Evolutionary conservation across 768 basidiomycete genomes (phyloP).

Genomic region (Termitomyces sp.): DNA sequence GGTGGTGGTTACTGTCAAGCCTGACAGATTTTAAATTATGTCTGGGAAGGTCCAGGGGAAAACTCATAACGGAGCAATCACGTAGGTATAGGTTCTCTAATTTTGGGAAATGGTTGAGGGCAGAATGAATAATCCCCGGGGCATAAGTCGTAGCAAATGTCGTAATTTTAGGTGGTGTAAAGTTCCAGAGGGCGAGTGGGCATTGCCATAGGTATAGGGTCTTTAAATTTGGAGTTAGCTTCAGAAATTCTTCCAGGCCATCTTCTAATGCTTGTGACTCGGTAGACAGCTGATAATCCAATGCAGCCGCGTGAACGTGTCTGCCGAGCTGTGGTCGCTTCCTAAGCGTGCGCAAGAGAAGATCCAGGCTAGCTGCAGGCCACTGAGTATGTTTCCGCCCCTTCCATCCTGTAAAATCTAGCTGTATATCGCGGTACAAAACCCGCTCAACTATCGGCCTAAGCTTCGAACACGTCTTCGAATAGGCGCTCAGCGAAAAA

Average conservation of each 20-base stretch:
- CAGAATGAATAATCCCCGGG: conserved; percentile 24
- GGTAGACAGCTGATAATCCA: conserved; percentile 25
- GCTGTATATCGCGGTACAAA: conserved; percentile 26
- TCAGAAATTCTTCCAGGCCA: conserved; percentile 22
- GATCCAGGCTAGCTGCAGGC: conserved; percentile 24
- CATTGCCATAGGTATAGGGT: conserved; percentile 25
- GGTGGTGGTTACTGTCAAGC: conserved; percentile 26
- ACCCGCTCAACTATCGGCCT: conserved; percentile 23
- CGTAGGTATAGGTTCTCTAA: conserved; percentile 25
- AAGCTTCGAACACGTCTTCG: conserved; percentile 19
- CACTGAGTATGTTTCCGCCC: conserved; percentile 27
- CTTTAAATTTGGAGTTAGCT: conserved; percentile 21
- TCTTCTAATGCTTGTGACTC: conserved; percentile 20
- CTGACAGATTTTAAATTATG: conserved; percentile 23
- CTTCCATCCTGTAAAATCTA: conserved; percentile 30
- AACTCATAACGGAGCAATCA: conserved; percentile 24
- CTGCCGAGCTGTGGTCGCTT: conserved; percentile 23
- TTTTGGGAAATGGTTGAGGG: conserved; percentile 22
- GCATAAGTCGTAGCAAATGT: conserved; percentile 28
- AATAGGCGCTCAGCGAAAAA: conserved; percentile 23
- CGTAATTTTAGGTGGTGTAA: conserved; percentile 16
- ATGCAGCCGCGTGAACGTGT: conserved; percentile 20
- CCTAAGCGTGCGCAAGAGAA: conserved; percentile 25
- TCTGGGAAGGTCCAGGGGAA: conserved; percentile 18
- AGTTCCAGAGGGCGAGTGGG: conserved; percentile 26